Base-by-base conservation (phyloP, 306 rosid genomes). In the Macrotyloma uniflorum region DNA sequence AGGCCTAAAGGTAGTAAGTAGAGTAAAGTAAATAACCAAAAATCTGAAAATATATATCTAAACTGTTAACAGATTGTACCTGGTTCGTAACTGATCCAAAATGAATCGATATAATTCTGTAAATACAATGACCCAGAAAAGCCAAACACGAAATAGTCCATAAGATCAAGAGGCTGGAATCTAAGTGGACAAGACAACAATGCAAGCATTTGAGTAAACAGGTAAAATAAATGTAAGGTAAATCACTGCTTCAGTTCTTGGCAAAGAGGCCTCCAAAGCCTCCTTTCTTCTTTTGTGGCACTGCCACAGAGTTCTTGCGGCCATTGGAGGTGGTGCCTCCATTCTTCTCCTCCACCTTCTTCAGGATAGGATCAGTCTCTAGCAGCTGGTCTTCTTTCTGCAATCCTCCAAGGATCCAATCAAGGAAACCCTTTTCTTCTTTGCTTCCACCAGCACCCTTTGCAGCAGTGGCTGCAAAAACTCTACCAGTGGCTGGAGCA, bases 231-330 rank as follows among this genome's bases (percentile, higher is more conserved):
- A 40, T 42, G 51, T 22, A 67, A 47, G 20, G 64, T 2, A 43
- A 79, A n/a, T 49, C 8, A 64, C 26, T 9, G 18, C 20, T 24
- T 90, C 83, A 88, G 5, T 87, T 86, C 87, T 90, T 90, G 20
- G 90, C 93, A 76, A 93, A 93, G 6, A 93, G 86, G 32, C 98
- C 96, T 45, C 96, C 98, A 68, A 89, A 89, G 26, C 94, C 93
- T 28, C 90, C 90, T 69, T 93, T 89, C 87, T 93, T 93, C 92
- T 92, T 90, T 43, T 76, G 90, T 2, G 92, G 96, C 78, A 89
- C 80, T 0, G 83, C 86, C 43, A 87, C 94, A 0, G 97, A 67
- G 82, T 81, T 83, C 84, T 86, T 86, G 19, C 88, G 36, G 72
- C 88, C 87, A 38, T 67, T 33, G 58, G 46, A 10, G 46, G 77